Base-by-base conservation (phyloP, 495 filamentous ascomycete species). In the Hapsidospora chrysogenum region DNA sequence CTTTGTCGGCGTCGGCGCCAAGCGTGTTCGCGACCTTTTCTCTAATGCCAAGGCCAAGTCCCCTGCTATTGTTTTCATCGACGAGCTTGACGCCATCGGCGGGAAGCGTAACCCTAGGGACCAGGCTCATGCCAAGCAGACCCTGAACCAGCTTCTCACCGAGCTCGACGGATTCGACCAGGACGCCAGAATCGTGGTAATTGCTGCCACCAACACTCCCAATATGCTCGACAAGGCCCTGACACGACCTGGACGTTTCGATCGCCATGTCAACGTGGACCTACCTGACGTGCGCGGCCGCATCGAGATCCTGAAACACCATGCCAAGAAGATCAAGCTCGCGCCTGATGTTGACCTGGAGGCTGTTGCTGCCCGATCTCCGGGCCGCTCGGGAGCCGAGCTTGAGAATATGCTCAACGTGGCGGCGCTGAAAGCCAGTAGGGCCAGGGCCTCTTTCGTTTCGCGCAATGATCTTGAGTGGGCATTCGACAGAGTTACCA, bases 401-500 rank as follows among this genome's bases (percentile, higher is more conserved):
- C 63, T 97, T 18, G 89, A 96, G 54, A 96, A 95, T 49, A 66
- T 97, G 42, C 80, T 93, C 45, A 97, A 97, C 56, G 84, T 94
- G 57, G 89, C 89, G 22, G 89, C 89, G 7, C 76, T 96, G 23
- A 84, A 78, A 44, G 89, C 89, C 11, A 83, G 78, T 51, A 80
- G 85, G 51, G 65, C 76, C 34, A 87, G 82, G 56, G 66, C 74
- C 11, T 56, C 56, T 29, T 70, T 72, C 29, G 85, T 97, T 41
- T 61, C 66, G 15, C 76, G 83, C 50, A 51, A 66, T 14, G 84
- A 96, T 49, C 80, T 97, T 36, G 89, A 95, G 42, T 96, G 85
- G 84, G 87, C 89, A 31, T 95, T 92, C 54, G 89, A 97, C 62
- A 92, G 86, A 58, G 83, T 97, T 38, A 78, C 96, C 61, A 92